Percentiles rank a stretch among this genome's conserved stretches.
phyloP scores from a whole-genome alignment of 352 stramenopile genomes.

The Pythium phragmitis region DNA sequence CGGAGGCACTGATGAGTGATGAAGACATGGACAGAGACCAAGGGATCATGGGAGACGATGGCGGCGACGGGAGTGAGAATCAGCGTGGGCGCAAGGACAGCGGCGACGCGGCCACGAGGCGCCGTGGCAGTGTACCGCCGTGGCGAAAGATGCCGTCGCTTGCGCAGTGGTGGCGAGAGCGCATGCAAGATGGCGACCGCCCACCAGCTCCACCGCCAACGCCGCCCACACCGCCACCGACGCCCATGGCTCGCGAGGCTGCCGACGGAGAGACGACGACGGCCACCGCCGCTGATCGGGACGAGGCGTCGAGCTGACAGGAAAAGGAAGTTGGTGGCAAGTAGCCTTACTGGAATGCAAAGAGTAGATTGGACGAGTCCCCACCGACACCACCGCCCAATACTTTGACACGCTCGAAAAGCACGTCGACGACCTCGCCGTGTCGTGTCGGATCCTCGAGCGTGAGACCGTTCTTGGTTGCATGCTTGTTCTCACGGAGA shows the following conservation, averaged over 20 bases:
- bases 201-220: background rate
- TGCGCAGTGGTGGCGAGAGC: constrained; percentile 74
- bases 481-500: constrained; percentile 48
- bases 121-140: constrained; percentile 19
- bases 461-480: constrained; percentile 15
- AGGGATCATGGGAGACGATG: constrained; percentile 6
- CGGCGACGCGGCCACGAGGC: constrained; percentile 7
- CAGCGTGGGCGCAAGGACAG: constrained; percentile 30
- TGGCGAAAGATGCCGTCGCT: constrained; percentile 76
- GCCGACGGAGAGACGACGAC: background rate
- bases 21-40: constrained; percentile 40
- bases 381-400: constrained; percentile 30
- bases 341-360: constrained; percentile 57
- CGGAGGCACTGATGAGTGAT: constrained; percentile 64
- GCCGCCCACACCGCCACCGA: background rate
- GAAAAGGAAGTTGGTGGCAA: background rate
- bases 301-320: background rate
- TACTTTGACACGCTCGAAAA: constrained; percentile 63
- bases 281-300: background rate
- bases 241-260: background rate
- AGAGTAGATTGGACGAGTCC: constrained; percentile 44
- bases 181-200: constrained; percentile 17
- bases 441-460: constrained; percentile 33
- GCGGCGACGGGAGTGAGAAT: constrained; percentile 10
- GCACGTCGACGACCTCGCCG: constrained; percentile 48